Conservation (phyloP, 805 yeast species). For the Candida koratica region DNA sequence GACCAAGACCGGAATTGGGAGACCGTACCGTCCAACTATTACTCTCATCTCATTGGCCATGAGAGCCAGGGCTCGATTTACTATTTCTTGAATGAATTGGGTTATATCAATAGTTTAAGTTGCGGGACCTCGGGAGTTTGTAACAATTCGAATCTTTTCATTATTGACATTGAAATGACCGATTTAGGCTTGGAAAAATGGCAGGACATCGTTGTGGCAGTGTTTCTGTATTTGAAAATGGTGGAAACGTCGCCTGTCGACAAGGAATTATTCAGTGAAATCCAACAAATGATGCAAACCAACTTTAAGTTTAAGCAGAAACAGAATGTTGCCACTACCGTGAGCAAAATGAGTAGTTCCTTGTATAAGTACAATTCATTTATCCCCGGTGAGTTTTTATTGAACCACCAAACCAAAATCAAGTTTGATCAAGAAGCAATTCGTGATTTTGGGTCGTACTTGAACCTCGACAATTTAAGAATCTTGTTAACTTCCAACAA, state of each 20-base stretch:
- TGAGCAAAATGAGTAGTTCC: slow-evolving; percentile 58
- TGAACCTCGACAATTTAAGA: slow-evolving; percentile 60
- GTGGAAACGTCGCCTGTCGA: slow-evolving; percentile 48
- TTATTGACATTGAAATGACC: slow-evolving; percentile 74
- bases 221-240: slow-evolving; percentile 73
- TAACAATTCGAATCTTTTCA: slow-evolving; percentile 62
- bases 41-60: slow-evolving; percentile 84
- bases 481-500: slow-evolving; percentile 51
- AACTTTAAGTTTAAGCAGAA: slow-evolving; percentile 81
- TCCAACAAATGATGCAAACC: slow-evolving; percentile 61
- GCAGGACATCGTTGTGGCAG: slow-evolving; percentile 51
- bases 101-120: slow-evolving; percentile 78
- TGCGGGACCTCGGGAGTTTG: slow-evolving; percentile 69
- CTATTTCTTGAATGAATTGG: slow-evolving; percentile 59
- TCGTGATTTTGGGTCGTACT: slow-evolving; percentile 41
- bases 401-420: slow-evolving; percentile 54
- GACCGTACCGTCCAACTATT: slow-evolving; percentile 65
- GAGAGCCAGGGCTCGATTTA: slow-evolving; percentile 86
- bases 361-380: slow-evolving; percentile 47
- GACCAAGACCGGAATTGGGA: slow-evolving; percentile 58
- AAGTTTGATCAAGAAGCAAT: slow-evolving; percentile 57
- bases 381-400: slow-evolving; percentile 62
- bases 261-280: slow-evolving; percentile 76
- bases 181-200: slow-evolving; percentile 64
- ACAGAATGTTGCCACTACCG: slow-evolving; percentile 65